These are phyloP conservation scores for Circinella umbellata DNA, from an alignment of 371 early-diverging fungal genomes.

Conservation along the genomic window DNA sequence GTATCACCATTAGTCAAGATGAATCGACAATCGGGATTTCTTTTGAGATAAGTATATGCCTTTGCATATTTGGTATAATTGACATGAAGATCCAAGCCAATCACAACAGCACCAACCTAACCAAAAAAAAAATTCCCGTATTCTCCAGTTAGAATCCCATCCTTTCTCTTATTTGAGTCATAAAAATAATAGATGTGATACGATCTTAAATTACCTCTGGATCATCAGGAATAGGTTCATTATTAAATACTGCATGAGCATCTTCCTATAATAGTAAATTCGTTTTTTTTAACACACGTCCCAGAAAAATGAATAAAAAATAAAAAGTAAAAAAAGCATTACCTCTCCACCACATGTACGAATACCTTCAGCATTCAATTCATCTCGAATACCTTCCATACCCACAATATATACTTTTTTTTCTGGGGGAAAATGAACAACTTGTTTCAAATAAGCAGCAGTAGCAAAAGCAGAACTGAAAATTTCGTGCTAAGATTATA, in stretches of 20 bases:
- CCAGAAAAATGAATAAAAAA: no score
- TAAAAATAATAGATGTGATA: neutral
- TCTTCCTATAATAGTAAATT: slow-evolving; percentile 39
- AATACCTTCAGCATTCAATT: slow-evolving; percentile 81
- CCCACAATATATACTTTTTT: slow-evolving; percentile 94
- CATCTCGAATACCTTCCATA: slow-evolving; percentile 86
- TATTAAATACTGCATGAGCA: slow-evolving; percentile 30
- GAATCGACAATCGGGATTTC: slow-evolving; percentile 78
- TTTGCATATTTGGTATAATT: slow-evolving; percentile 91
- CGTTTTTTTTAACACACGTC: no score
- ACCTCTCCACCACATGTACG: slow-evolving; percentile 61
- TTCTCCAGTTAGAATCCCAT: neutral
- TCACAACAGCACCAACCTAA: slow-evolving; percentile 84
- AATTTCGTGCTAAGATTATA: slow-evolving; percentile 83
- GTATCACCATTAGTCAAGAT: slow-evolving; percentile 94
- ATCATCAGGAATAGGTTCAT: slow-evolving; percentile 47
- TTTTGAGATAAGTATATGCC: slow-evolving; percentile 83
- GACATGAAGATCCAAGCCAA: slow-evolving; percentile 87
- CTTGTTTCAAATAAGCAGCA: slow-evolving; percentile 88
- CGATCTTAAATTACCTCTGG: slow-evolving; percentile 33
- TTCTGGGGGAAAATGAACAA: slow-evolving; percentile 77
- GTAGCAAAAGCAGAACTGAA: slow-evolving; percentile 95
- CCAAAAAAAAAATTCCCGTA: neutral
- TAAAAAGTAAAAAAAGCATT: slow-evolving; percentile 21
- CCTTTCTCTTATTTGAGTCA: neutral